Evolutionary conservation across 2,329 filamentous ascomycete genomes (phyloP).

Genomic region (Alternaria brassicicola): DNA sequence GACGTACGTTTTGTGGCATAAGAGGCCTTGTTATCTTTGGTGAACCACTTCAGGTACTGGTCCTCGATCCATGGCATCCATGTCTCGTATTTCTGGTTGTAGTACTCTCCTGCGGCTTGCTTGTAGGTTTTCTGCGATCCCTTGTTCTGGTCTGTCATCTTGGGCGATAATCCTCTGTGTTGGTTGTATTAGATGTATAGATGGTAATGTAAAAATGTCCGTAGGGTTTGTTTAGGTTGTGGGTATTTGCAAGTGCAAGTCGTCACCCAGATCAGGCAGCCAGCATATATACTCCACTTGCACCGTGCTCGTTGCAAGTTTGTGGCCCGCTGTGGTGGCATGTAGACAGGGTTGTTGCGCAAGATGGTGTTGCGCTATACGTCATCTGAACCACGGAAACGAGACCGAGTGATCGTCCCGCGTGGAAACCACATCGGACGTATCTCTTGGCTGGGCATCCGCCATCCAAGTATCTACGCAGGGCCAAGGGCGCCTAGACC

Average conservation of each 20-base stretch:
- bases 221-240: background rate
- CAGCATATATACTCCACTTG: slow-evolving; percentile 9
- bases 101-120: slow-evolving; percentile 55
- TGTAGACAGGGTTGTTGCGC: slow-evolving; percentile 15
- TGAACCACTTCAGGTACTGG: slow-evolving; percentile 73
- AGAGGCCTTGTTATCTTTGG: slow-evolving; percentile 76
- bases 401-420: slow-evolving; percentile 23
- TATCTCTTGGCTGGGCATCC: background rate
- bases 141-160: slow-evolving; percentile 9
- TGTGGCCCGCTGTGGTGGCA: slow-evolving; percentile 16
- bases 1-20: slow-evolving; percentile 70
- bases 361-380: slow-evolving; percentile 16
- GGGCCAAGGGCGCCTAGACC: background rate
- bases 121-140: slow-evolving; percentile 37
- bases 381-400: slow-evolving; percentile 16
- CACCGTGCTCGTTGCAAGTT: slow-evolving; percentile 13
- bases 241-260: background rate
- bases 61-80: slow-evolving; percentile 83
- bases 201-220: background rate
- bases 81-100: slow-evolving; percentile 73
- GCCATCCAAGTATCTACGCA: background rate
- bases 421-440: slow-evolving; percentile 15
- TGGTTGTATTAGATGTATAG: background rate
- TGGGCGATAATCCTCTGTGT: background rate
- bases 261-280: background rate